Conservation (phyloP, 1,139 yeast genomes). For the Suhomyces bolitotheri region DNA sequence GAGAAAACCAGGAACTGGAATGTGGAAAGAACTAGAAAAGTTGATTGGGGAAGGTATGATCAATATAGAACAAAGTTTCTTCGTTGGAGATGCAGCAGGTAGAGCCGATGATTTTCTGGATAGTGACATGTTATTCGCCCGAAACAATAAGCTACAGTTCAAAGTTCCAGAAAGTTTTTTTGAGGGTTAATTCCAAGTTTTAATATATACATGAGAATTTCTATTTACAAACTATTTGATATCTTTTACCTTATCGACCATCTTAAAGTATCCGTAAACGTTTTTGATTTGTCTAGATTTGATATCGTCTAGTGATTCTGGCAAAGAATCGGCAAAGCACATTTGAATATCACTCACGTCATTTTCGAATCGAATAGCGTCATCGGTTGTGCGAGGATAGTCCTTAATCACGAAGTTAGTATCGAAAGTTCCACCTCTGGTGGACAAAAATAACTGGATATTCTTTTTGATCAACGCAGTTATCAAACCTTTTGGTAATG, state of each 20-base stretch:
- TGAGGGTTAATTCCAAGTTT: constrained; percentile 8
- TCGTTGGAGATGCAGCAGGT: constrained; percentile 98
- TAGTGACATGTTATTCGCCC: constrained; percentile 71
- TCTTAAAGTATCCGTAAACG: constrained; percentile 58
- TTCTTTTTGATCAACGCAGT: constrained; percentile 57
- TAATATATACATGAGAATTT: not conserved
- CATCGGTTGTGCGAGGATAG: constrained; percentile 60
- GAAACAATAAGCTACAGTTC: constrained; percentile 52
- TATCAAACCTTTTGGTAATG: constrained; percentile 57
- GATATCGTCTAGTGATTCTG: constrained; percentile 28
- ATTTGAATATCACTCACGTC: constrained; percentile 50
- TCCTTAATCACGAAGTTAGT: constrained; percentile 50
- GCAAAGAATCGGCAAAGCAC: constrained; percentile 31
- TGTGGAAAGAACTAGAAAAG: constrained; percentile 56
- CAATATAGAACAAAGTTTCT: constrained; percentile 52
- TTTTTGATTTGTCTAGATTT: constrained; percentile 33
- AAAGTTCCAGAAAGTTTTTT: constrained; percentile 67
- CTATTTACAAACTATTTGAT: constrained; percentile 15
- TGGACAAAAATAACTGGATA: constrained; percentile 38
- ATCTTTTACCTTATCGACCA: constrained; percentile 50
- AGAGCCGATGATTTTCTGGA: constrained; percentile 74
- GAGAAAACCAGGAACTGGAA: constrained; percentile 78
- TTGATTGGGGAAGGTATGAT: constrained; percentile 36
- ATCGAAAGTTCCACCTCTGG: constrained; percentile 44
- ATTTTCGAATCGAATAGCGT: constrained; percentile 63